Evolutionary conservation across 208 protist genomes (phyloP).

Genomic region (Leishmania aethiopica): DNA sequence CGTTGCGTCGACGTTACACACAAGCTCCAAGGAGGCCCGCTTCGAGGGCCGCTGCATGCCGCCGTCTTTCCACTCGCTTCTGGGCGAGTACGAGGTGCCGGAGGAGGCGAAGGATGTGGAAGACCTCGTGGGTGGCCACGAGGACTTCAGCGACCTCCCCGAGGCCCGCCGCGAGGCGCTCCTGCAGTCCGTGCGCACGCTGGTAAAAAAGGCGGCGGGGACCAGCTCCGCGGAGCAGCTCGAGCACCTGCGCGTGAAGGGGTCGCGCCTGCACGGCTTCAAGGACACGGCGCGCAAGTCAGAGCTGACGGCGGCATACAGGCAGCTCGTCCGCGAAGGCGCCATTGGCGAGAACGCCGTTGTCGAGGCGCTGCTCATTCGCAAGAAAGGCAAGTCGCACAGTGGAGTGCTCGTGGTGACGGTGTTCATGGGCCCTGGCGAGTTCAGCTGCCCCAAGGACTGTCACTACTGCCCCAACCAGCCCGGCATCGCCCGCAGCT

Average conservation of each 20-base stretch:
- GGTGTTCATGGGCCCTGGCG: constrained; percentile 90
- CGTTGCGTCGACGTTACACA: constrained; percentile 20
- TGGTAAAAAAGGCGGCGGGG: constrained; percentile 40
- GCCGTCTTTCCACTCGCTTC: constrained; percentile 42
- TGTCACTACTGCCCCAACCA: constrained; percentile 95
- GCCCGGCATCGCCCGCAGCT: constrained; percentile 89
- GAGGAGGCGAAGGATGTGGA: constrained; percentile 87
- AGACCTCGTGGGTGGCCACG: constrained; percentile 70
- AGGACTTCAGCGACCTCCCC: constrained; percentile 83
- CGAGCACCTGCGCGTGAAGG: constrained; percentile 80
- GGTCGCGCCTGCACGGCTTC: constrained; percentile 75
- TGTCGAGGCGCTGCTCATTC: constrained; percentile 80
- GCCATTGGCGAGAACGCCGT: constrained; percentile 37
- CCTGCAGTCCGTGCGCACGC: constrained; percentile 62
- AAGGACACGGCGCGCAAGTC: constrained; percentile 90
- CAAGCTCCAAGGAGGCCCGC: constrained; percentile 63
- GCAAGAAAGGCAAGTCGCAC: constrained; percentile 87
- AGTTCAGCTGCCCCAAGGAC: constrained; percentile 93
- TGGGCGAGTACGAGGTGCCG: constrained; percentile 62
- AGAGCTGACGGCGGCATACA: constrained; percentile 86
- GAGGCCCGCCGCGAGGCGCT: constrained; percentile 63
- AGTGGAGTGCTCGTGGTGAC: constrained; percentile 94
- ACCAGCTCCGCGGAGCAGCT: constrained; percentile 44
- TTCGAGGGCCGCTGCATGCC: constrained; percentile 74
- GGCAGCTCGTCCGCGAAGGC: constrained; percentile 74